Percentiles rank a stretch among this genome's conserved stretches.
These are phyloP conservation scores for Fusarium hainanense DNA, from an alignment of 2,329 filamentous ascomycete genomes.

Conservation along the genomic window DNA sequence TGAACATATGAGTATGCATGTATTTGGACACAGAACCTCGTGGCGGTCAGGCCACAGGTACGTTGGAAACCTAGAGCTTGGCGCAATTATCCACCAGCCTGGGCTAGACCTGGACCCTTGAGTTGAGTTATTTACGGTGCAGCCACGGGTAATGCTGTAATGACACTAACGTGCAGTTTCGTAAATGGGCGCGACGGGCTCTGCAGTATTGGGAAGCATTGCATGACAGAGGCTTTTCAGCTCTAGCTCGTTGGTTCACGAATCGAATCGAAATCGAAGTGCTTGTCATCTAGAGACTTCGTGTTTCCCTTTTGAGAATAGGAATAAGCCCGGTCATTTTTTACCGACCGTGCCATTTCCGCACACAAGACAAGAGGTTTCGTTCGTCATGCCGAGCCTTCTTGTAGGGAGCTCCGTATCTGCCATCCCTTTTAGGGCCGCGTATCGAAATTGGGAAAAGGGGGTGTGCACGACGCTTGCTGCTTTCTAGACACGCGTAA, in stretches of 20 bases:
- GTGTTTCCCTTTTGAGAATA: constrained; percentile 4
- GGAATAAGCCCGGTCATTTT: constrained; percentile 7
- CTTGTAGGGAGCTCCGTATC: constrained; percentile 6
- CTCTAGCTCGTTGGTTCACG: constrained; percentile 9
- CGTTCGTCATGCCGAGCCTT: constrained; percentile 41
- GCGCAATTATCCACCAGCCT: constrained; percentile 16
- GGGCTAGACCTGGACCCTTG: constrained; percentile 33
- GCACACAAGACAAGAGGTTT: constrained; percentile 7
- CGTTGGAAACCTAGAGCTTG: constrained; percentile 11
- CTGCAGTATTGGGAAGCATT: constrained; percentile 9
- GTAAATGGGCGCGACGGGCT: constrained; percentile 4
- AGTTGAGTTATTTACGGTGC: constrained; percentile 25
- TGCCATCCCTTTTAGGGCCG: constrained; percentile 17
- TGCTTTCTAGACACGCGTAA: neutral
- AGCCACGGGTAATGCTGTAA: constrained; percentile 9
- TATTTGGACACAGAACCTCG: neutral
- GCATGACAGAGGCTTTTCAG: constrained; percentile 12
- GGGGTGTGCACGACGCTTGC: constrained; percentile 24
- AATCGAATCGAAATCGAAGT: constrained; percentile 8
- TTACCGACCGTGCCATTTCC: constrained; percentile 30
- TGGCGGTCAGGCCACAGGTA: constrained; percentile 26
- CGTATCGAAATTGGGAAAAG: constrained; percentile 9
- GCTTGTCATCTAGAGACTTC: constrained; percentile 16
- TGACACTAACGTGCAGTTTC: constrained; percentile 11
- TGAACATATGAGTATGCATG: neutral